These are phyloP conservation scores for Scytalidium sp. DNA, from an alignment of 2,329 filamentous ascomycete genomes.

Conservation along the genomic window DNA sequence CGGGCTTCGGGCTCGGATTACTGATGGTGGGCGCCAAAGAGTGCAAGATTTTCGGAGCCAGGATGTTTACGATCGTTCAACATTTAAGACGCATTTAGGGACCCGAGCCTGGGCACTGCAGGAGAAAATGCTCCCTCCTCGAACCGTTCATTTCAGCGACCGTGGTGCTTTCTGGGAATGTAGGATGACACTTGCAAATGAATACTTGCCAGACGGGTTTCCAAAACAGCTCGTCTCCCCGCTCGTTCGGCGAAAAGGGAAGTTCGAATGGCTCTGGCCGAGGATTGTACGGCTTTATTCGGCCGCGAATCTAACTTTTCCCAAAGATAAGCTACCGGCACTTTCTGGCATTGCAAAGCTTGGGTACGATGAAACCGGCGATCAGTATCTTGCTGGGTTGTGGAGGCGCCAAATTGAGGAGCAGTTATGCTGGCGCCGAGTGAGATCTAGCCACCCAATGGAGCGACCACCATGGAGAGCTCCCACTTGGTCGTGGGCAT, in stretches of 20 bases:
- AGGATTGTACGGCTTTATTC: conserved; percentile 5
- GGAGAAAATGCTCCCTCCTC: conserved; percentile 12
- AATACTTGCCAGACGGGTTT: conserved; percentile 7
- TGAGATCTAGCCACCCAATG: neutral
- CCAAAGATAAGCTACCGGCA: conserved; percentile 13
- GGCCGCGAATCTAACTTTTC: conserved; percentile 3
- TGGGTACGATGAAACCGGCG: conserved; percentile 1
- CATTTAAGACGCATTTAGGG: conserved; percentile 5
- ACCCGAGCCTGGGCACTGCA: conserved; percentile 9
- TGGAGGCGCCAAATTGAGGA: conserved; percentile 11
- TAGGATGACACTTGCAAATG: conserved; percentile 4
- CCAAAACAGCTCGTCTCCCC: neutral
- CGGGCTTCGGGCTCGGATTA: conserved; percentile 9
- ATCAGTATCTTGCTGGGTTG: conserved; percentile 15
- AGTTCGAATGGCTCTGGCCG: neutral
- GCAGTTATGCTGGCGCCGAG: conserved; percentile 11
- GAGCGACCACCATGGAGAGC: conserved; percentile 9
- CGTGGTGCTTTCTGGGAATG: conserved; percentile 10
- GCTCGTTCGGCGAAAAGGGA: conserved; percentile 2
- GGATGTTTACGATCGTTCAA: conserved; percentile 2
- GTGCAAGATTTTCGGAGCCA: conserved; percentile 5
- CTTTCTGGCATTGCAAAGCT: conserved; percentile 12
- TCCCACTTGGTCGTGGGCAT: conserved; percentile 13
- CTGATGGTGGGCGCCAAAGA: conserved; percentile 2
- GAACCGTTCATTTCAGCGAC: conserved; percentile 6